Evolutionary conservation across 352 stramenopile species (phyloP).

Genomic region (Globisporangium barbulae): DNA sequence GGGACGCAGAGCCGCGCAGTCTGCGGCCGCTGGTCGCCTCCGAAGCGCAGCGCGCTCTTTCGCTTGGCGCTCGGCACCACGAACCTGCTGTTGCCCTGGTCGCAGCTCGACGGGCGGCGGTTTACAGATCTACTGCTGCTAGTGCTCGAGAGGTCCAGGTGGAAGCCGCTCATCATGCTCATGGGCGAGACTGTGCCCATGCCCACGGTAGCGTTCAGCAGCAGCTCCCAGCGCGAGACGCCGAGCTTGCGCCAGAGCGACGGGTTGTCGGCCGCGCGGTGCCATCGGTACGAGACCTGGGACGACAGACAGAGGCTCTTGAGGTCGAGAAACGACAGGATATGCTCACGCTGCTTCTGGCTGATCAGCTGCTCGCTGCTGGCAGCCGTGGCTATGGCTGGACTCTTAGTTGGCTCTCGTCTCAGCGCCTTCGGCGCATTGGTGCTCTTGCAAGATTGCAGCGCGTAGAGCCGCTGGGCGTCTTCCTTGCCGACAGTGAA

Average conservation of each 20-base stretch:
- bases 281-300: conserved; percentile 69
- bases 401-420: background rate
- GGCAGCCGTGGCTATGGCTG: background rate
- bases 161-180: conserved; percentile 22
- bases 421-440: background rate
- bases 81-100: conserved; percentile 20
- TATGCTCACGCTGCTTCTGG: conserved; percentile 46
- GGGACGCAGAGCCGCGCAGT: conserved; percentile 6
- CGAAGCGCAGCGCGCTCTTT: background rate
- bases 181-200: conserved; percentile 42
- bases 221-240: conserved; percentile 67
- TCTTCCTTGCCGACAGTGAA: conserved; percentile 57
- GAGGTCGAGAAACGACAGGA: conserved; percentile 68
- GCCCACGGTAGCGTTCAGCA: conserved; percentile 55
- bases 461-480: conserved; percentile 25
- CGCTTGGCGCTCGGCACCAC: conserved; percentile 6
- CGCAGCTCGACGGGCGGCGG: conserved; percentile 29
- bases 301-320: conserved; percentile 54
- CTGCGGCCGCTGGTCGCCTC: conserved; percentile 11
- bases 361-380: conserved; percentile 28
- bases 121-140: conserved; percentile 11
- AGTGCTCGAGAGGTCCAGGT: conserved; percentile 16
- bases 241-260: conserved; percentile 61
- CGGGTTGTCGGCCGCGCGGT: conserved; percentile 60
- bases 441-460: background rate